Percentiles rank a stretch among this genome's conserved stretches.
Conservation (phyloP, 495 filamentous ascomycete species). For the Neurospora cerealis region DNA sequence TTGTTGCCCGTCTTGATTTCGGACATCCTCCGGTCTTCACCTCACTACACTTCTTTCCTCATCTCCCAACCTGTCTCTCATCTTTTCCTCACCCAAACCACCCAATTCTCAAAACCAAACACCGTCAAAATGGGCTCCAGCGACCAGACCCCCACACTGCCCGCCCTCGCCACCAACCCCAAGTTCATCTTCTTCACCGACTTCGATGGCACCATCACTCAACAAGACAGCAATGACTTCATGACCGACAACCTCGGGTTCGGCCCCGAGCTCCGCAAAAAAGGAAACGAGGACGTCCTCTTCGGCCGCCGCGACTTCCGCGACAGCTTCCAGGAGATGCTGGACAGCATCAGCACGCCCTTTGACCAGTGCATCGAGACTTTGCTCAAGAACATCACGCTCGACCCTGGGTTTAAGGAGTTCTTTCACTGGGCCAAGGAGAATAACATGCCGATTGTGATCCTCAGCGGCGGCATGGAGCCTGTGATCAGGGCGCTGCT, state of each 20-base stretch:
- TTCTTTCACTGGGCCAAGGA: constrained; percentile 74
- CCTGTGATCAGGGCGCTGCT: constrained; percentile 83
- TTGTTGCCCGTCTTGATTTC: not conserved
- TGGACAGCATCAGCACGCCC: constrained; percentile 67
- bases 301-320: constrained; percentile 59
- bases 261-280: constrained; percentile 52
- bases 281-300: constrained; percentile 64
- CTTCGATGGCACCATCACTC: constrained; percentile 92
- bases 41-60: no score
- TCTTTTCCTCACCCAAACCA: no score
- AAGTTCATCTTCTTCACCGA: constrained; percentile 96
- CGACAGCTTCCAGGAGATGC: constrained; percentile 80
- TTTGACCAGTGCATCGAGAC: constrained; percentile 69
- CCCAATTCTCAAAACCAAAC: not conserved
- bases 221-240: constrained; percentile 88
- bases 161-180: constrained; percentile 53
- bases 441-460: constrained; percentile 84
- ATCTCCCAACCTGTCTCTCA: no score
- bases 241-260: constrained; percentile 90
- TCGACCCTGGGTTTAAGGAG: constrained; percentile 75
- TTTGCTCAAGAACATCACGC: constrained; percentile 70
- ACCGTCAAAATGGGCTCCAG: not conserved
- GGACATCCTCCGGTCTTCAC: not conserved
- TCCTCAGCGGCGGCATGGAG: constrained; percentile 76
- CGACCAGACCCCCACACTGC: constrained; percentile 20